Conservation (phyloP, 345 rosid species). For the Populus davidiana region DNA sequence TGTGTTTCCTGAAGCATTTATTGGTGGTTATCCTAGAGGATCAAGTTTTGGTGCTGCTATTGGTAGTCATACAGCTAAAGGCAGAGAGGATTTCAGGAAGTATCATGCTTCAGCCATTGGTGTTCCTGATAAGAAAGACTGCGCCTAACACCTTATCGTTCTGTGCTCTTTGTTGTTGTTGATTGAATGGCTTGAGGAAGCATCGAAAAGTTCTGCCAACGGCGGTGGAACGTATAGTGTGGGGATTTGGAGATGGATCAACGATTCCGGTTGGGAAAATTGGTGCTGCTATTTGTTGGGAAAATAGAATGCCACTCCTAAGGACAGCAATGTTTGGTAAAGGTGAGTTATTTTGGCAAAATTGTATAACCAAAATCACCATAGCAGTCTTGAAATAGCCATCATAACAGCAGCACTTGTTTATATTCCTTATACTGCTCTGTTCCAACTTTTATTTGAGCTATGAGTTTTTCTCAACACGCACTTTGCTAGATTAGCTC, state of each 20-base stretch:
- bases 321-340: conserved; percentile 91
- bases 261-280: conserved; percentile 84
- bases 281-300: conserved; percentile 95
- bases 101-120: conserved; percentile 84
- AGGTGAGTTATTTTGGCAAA: conserved; percentile 44
- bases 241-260: conserved; percentile 97
- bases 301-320: conserved; percentile 88
- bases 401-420: background rate
- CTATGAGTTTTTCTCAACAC: background rate
- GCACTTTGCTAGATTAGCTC: background rate
- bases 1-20: conserved; percentile 91
- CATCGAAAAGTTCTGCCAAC: conserved; percentile 94
- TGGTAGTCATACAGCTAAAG: conserved; percentile 70
- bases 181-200: conserved; percentile 33
- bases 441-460: background rate
- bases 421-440: background rate
- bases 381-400: no score
- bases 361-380: background rate
- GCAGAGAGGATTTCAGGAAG: conserved; percentile 80
- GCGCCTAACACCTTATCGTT: background rate
- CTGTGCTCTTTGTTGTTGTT: background rate
- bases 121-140: conserved; percentile 58
- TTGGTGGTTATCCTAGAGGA: conserved; percentile 94
- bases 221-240: conserved; percentile 75
- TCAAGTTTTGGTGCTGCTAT: conserved; percentile 69